phyloP scores from a whole-genome alignment of 1,284 basidiomycete species.

The Trichosporon asahii region DNA sequence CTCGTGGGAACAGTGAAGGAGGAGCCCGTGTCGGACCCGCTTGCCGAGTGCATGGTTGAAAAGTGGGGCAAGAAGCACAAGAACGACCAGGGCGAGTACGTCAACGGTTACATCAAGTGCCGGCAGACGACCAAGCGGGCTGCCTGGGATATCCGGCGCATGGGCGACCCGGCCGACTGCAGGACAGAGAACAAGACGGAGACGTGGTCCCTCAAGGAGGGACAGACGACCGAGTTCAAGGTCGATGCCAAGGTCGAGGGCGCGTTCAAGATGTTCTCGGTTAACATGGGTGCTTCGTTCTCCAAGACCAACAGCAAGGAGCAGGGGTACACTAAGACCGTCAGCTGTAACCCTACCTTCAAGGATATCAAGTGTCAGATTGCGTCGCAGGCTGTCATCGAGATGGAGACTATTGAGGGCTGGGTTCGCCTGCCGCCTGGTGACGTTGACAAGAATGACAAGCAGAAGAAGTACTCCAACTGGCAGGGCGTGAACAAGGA shows the following conservation, averaged over 20 bases:
- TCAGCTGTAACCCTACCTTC: not conserved
- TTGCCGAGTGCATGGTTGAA: not conserved
- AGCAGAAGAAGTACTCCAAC: not conserved
- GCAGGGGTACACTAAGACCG: not conserved
- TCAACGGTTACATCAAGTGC: not conserved
- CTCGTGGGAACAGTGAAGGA: not conserved
- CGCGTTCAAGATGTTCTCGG: not conserved
- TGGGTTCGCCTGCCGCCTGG: not conserved
- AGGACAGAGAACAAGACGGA: not conserved
- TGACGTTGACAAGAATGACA: not conserved
- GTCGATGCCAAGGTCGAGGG: not conserved
- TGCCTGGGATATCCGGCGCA: not conserved
- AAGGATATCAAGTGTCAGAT: not conserved
- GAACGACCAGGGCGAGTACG: not conserved
- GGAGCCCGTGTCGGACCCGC: not conserved
- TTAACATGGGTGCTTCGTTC: not conserved
- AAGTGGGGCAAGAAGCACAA: not conserved
- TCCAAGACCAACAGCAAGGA: not conserved
- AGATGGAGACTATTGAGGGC: not conserved
- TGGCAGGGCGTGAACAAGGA: not conserved
- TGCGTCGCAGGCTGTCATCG: not conserved
- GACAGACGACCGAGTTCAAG: not conserved
- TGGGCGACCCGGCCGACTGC: not conserved
- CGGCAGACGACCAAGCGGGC: not conserved
- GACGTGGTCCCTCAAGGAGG: not conserved